Percentiles rank a stretch among this genome's conserved stretches.
Evolutionary conservation across 2,329 filamentous ascomycete species (phyloP).

Genomic region (Diaporthe sp.): DNA sequence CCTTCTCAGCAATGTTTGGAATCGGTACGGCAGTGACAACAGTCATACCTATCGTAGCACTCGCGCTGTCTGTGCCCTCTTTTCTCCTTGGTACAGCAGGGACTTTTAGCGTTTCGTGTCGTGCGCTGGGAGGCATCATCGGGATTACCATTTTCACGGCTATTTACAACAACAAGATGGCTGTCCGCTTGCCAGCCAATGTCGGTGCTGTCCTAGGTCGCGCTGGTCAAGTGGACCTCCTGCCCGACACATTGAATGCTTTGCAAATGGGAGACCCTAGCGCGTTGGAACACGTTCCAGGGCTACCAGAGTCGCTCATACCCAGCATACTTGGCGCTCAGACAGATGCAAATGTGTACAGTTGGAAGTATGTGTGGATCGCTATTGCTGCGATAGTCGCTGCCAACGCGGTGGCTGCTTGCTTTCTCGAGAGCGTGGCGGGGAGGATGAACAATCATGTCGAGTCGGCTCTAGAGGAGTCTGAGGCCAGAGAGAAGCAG

Average conservation of each 20-base stretch:
- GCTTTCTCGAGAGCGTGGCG: conserved; percentile 34
- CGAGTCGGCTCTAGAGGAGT: conserved; percentile 37
- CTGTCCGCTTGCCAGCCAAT: background rate
- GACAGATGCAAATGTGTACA: conserved; percentile 29
- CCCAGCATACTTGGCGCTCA: conserved; percentile 15
- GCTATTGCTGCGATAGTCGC: conserved; percentile 30
- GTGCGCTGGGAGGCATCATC: conserved; percentile 36
- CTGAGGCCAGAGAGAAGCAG: conserved; percentile 33
- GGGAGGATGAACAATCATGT: conserved; percentile 35
- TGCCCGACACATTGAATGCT: conserved; percentile 28
- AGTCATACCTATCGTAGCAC: conserved; percentile 35
- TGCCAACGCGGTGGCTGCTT: conserved; percentile 29
- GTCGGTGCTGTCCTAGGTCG: conserved; percentile 3
- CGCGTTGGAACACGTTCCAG: conserved; percentile 11
- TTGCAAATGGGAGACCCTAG: conserved; percentile 13
- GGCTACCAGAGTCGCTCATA: conserved; percentile 19
- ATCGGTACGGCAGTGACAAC: conserved; percentile 36
- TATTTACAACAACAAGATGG: conserved; percentile 38
- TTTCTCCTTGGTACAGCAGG: conserved; percentile 37
- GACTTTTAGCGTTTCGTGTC: conserved; percentile 30
- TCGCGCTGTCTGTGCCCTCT: conserved; percentile 35
- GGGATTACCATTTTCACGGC: conserved; percentile 40
- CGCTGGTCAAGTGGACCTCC: background rate
- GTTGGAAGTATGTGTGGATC: conserved; percentile 37
- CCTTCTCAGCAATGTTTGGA: conserved; percentile 35